phyloP scores from a whole-genome alignment of 768 basidiomycete species.

The Mycena pura region DNA sequence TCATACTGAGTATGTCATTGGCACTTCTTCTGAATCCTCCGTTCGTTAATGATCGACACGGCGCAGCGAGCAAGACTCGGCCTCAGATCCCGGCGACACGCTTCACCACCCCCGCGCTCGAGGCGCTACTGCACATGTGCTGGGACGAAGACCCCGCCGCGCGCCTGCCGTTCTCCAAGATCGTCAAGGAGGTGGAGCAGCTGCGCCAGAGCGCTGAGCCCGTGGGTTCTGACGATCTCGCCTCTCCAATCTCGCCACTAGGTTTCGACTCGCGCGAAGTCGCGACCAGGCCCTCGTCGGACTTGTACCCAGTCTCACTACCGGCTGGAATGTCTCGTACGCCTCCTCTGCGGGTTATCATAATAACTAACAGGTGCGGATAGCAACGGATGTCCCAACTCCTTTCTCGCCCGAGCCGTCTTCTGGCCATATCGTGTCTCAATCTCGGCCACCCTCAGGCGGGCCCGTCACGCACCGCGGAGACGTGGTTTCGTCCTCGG shows the following conservation, averaged over 20 bases:
- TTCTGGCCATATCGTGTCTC: conserved; percentile 30
- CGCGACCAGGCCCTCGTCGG: conserved; percentile 40
- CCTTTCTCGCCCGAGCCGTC: conserved; percentile 21
- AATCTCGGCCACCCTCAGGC: conserved; percentile 15
- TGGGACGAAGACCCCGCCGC: conserved; percentile 60
- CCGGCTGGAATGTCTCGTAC: conserved; percentile 34
- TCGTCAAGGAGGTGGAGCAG: conserved; percentile 53
- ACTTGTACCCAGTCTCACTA: conserved; percentile 44
- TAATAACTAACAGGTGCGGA: neutral
- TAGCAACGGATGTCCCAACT: conserved; percentile 22
- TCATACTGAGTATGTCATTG: conserved; percentile 54
- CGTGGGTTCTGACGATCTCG: conserved; percentile 39
- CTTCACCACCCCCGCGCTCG: conserved; percentile 40
- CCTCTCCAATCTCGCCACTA: conserved; percentile 30
- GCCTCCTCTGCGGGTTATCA: neutral
- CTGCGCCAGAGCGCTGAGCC: conserved; percentile 43
- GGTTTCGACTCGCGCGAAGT: conserved; percentile 20
- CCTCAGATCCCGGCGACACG: conserved; percentile 53
- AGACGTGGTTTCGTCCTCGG: conserved; percentile 40
- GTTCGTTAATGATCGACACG: conserved; percentile 6
- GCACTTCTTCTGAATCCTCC: neutral
- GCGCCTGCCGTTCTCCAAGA: conserved; percentile 59
- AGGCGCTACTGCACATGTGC: conserved; percentile 55
- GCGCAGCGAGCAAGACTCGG: conserved; percentile 55
- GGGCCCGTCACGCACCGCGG: conserved; percentile 34